These are phyloP conservation scores for Lactarius indigo DNA, from an alignment of 768 basidiomycete species.

Conservation along the genomic window DNA sequence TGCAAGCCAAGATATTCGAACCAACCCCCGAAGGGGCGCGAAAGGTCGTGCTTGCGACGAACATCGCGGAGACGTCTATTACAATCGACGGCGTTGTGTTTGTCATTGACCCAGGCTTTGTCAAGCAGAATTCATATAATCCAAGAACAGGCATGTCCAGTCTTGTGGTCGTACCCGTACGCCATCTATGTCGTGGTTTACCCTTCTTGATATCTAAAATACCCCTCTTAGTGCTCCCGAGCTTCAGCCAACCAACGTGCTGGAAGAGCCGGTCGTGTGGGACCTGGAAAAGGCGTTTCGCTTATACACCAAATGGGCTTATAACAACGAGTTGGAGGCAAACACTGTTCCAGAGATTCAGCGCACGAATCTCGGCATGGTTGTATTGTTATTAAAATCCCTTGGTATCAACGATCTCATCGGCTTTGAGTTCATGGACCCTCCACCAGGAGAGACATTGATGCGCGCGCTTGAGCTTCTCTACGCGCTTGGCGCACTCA, in stretches of 20 bases:
- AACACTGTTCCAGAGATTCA: constrained; percentile 99
- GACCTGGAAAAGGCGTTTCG: constrained; percentile 98
- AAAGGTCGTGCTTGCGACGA: constrained; percentile 97
- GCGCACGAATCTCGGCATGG: constrained; percentile 95
- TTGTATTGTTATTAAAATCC: constrained; percentile 91
- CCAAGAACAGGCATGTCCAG: constrained; percentile 99
- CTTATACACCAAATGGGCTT: constrained; percentile 99
- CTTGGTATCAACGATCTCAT: constrained; percentile 98
- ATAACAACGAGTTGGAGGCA: constrained; percentile 90
- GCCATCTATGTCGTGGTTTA: constrained; percentile 31
- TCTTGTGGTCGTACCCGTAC: constrained; percentile 88
- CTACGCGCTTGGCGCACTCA: constrained; percentile 94
- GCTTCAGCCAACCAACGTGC: constrained; percentile 98
- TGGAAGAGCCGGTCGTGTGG: constrained; percentile 95
- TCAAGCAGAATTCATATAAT: constrained; percentile 99
- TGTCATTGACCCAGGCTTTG: constrained; percentile 98
- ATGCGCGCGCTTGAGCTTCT: constrained; percentile 91
- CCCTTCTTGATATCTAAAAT: neutral
- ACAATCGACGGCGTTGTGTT: constrained; percentile 99
- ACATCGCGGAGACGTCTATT: constrained; percentile 99
- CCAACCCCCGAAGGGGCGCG: constrained; percentile 95
- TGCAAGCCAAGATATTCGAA: constrained; percentile 99
- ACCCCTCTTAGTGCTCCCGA: constrained; percentile 70
- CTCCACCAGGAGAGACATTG: constrained; percentile 95
- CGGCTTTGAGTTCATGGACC: constrained; percentile 98